Conservation (phyloP, 345 rosid species). For the Corchorus olitorius region DNA sequence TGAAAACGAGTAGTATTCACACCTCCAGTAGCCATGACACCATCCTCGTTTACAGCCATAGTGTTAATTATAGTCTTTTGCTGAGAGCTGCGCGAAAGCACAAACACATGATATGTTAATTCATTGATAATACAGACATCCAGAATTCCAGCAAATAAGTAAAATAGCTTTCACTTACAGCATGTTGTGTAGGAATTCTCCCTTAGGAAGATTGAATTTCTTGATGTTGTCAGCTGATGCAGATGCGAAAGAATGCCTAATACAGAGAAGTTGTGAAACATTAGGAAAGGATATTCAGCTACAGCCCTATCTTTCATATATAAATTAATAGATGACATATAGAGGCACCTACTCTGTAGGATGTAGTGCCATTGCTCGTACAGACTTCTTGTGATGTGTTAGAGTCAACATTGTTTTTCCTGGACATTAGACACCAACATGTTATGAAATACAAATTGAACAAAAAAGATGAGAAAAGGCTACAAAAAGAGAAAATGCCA, state of each 20-base stretch:
- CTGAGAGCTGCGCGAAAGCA: slow-evolving; percentile 69
- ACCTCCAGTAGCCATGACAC: slow-evolving; percentile 99
- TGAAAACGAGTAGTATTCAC: slow-evolving; percentile 1
- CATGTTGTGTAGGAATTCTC: slow-evolving; percentile 96
- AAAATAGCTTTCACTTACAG: slow-evolving; percentile 63
- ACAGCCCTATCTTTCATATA: neutral
- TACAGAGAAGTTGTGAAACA: slow-evolving; percentile 16
- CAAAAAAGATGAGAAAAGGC: neutral
- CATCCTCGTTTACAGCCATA: slow-evolving; percentile 95
- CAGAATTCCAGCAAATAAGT: slow-evolving; percentile 16
- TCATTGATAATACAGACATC: neutral
- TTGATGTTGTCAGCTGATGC: slow-evolving; percentile 98
- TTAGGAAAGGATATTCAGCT: slow-evolving; percentile 14
- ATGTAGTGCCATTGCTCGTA: slow-evolving; percentile 92
- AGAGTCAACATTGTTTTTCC: slow-evolving; percentile 93
- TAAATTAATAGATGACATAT: slow-evolving; percentile 16
- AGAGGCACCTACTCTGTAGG: slow-evolving; percentile 74
- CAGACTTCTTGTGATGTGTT: slow-evolving; percentile 98
- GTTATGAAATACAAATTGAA: neutral
- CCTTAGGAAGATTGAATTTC: slow-evolving; percentile 86
- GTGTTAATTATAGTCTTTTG: slow-evolving; percentile 95
- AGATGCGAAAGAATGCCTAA: slow-evolving; percentile 90
- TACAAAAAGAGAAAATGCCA: neutral
- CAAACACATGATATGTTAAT: neutral
- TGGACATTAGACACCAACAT: slow-evolving; percentile 31